These are phyloP conservation scores for Dendrothele bispora DNA, from an alignment of 768 basidiomycete genomes.

Conservation along the genomic window DNA sequence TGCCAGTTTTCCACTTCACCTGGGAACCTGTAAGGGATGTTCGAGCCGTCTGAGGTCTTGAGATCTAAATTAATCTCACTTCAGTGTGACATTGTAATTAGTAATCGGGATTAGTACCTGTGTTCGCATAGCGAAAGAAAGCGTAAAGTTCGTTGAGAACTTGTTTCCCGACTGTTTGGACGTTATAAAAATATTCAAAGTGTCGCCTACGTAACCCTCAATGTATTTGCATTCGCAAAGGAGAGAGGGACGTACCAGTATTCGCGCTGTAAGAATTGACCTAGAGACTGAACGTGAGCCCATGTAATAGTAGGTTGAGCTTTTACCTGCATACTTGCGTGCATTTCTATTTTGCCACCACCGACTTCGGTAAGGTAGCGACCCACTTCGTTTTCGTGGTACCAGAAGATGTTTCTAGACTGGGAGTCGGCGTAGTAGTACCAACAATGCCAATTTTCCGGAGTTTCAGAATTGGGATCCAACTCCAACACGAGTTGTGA, in stretches of 20 bases:
- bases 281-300: conserved; percentile 17
- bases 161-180: conserved; percentile 24
- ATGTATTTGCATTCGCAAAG: not conserved
- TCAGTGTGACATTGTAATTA: no score
- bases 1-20: no score
- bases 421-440: conserved; percentile 46
- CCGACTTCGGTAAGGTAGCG: conserved; percentile 16
- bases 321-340: conserved; percentile 30
- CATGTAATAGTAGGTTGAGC: not conserved
- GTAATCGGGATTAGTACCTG: no score
- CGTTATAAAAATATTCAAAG: conserved; percentile 29
- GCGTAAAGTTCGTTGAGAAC: no score
- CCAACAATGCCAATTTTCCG: conserved; percentile 24
- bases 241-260: conserved; percentile 31
- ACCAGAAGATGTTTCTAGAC: conserved; percentile 41
- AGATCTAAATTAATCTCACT: no score
- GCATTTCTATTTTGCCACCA: conserved; percentile 23
- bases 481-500: conserved; percentile 43
- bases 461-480: conserved; percentile 13
- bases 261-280: conserved; percentile 31
- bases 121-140: no score
- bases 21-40: no score
- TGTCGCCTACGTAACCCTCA: conserved; percentile 30
- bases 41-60: no score
- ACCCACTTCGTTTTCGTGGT: conserved; percentile 32